These are phyloP conservation scores for Takakia lepidozioides DNA, from an alignment of 225 moss, liverwort and hornwort species.

Conservation along the genomic window DNA sequence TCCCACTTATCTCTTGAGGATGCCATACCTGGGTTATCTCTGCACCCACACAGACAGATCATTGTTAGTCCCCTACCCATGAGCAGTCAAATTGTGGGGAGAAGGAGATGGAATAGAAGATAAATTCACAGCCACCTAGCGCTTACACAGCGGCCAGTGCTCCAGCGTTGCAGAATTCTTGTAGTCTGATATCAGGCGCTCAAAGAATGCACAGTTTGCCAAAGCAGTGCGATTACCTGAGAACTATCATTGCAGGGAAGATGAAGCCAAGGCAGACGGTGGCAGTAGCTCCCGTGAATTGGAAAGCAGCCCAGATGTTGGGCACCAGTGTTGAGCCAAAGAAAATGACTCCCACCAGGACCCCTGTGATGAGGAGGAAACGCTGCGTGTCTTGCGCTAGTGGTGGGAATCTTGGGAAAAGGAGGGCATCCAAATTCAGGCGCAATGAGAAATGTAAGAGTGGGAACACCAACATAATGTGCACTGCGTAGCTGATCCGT, in stretches of 20 bases:
- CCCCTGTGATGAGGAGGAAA: slow-evolving; percentile 54
- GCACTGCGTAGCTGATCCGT: slow-evolving; percentile 80
- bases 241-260: slow-evolving; percentile 68
- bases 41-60: slow-evolving; percentile 12
- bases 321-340: slow-evolving; percentile 73
- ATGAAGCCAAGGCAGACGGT: slow-evolving; percentile 80
- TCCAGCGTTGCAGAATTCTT: too few relatives aligned
- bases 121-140: too few relatives aligned
- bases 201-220: background rate
- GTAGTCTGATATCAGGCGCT: too few relatives aligned
- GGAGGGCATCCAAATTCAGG: slow-evolving; percentile 71
- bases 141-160: too few relatives aligned
- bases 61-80: background rate
- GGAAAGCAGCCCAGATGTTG: slow-evolving; percentile 82
- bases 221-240: slow-evolving; percentile 31
- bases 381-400: slow-evolving; percentile 56
- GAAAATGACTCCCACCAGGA: slow-evolving; percentile 49
- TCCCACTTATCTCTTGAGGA: slow-evolving; percentile 50
- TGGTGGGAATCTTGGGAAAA: slow-evolving; percentile 56
- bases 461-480: slow-evolving; percentile 95
- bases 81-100: background rate
- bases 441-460: slow-evolving; percentile 86
- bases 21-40: slow-evolving; percentile 62
- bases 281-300: slow-evolving; percentile 89
- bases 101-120: background rate